Base-by-base conservation (phyloP, 176 grass and related monocot species). In the Bromus sterilis region DNA sequence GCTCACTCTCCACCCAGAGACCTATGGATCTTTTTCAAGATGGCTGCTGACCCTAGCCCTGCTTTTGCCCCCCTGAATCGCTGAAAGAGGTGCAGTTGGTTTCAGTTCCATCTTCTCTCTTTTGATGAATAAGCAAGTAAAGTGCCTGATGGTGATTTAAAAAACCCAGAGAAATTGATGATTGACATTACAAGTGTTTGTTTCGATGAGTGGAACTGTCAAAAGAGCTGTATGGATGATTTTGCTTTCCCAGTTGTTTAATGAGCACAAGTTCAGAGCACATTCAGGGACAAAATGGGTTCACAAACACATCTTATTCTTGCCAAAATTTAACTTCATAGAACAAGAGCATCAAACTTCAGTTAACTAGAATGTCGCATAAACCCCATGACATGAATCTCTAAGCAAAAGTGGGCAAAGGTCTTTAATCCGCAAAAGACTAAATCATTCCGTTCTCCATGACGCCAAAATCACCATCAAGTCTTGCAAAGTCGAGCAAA, bases 351-450 rank as follows among this genome's bases (percentile, higher is more conserved):
- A 77, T 64, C 63, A 25, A 39, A 81, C 71, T n/a, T 30, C 33
- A 74, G 37, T 46, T 65, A 78, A 78, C 56, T 48, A 24, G 43
- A 78, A 58, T 66, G 66, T 64, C 31, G 2, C 51, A 60, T 8
- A 31, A 80, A 43, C 59, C 70, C 61, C 53, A 80, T 55, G 24
- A 9, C 53, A 68, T 62, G 31, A 80, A 84, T 77, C 41, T 56
- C 33, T 32, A 66, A 66, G 75, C 83, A 78, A 81, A 82, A 89
- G 78, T 57, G 65, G 44, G 74, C 74, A 82, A 86, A 82, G 20
- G 36, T 72, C 72, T 89, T 78, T 78, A 84, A 84, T 78, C 83
- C 58, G 30, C 83, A 78, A 51, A 90, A 86, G 88, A 34, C 83
- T 86, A 78, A 59, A 86, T 79, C 78, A 78, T 78, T 51, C 74